phyloP scores from a whole-genome alignment of 768 basidiomycete genomes.

The Trametes elegans region DNA sequence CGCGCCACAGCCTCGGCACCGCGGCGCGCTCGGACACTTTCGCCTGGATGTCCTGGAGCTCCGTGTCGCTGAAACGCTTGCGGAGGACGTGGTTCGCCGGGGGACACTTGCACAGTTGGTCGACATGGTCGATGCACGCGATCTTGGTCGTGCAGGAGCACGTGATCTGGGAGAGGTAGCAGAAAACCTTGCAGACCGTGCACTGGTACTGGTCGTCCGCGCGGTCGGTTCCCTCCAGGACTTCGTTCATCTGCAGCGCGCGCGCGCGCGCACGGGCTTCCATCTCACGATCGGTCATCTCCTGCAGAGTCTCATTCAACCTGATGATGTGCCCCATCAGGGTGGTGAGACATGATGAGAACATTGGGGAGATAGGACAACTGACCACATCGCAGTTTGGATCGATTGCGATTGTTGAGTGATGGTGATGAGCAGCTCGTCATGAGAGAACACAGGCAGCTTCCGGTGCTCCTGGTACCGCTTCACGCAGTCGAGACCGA shows the following conservation, averaged over 20 bases:
- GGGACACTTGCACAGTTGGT: constrained; percentile 69
- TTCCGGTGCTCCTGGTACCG: constrained; percentile 90
- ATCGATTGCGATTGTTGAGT: constrained; percentile 92
- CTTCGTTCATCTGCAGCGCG: constrained; percentile 57
- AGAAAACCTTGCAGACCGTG: constrained; percentile 87
- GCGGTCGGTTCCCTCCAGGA: constrained; percentile 74
- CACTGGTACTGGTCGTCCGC: constrained; percentile 97
- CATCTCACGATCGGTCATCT: constrained; percentile 89
- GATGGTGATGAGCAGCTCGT: constrained; percentile 96
- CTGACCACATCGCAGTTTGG: constrained; percentile 87
- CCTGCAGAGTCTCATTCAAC: constrained; percentile 78
- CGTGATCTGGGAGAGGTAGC: constrained; percentile 90
- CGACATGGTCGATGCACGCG: constrained; percentile 82
- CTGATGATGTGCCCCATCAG: constrained; percentile 40
- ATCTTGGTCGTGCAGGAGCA: constrained; percentile 78
- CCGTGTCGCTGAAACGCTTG: constrained; percentile 78
- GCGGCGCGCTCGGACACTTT: constrained; percentile 71
- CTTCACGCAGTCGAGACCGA: constrained; percentile 83
- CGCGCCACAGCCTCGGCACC: constrained; percentile 73
- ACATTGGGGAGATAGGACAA: neutral
- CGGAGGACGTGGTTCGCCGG: constrained; percentile 61
- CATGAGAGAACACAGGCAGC: constrained; percentile 96
- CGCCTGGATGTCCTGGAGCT: constrained; percentile 63
- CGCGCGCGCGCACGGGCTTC: constrained; percentile 63
- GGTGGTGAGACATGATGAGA: neutral